Base-by-base conservation (phyloP, 176 grass and related monocot genomes). In the Aegilops umbellulata region DNA sequence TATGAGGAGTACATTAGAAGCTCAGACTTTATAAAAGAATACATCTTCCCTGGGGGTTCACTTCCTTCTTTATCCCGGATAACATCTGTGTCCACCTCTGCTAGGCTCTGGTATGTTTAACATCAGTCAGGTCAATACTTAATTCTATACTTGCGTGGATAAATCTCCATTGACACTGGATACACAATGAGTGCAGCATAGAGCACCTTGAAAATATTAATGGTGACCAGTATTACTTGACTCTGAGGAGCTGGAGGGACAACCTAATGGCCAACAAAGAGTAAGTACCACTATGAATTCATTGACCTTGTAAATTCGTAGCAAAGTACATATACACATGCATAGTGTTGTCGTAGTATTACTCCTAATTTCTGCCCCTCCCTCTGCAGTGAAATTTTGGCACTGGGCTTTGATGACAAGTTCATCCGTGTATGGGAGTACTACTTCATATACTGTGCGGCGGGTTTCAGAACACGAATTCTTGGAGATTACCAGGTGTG, bases 1-100 rank as follows among this genome's bases (percentile, higher is more conserved):
- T 94, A 94, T 1, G 88, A 94, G 63, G 92, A 90, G 27, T 86
- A 90, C 22, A 90, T 86, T 79, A 91, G 86, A 86, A 94, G 88
- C 74, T 80, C 92, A 15, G 88, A 83, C 60, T 94, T 94, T 74
- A 91, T 94, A 51, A 90, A 88, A 68, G 92, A 94, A 77, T 94
- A 94, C 67, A 89, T 94, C 77, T 94, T 94, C 13, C 92, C 92
- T 7, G 92, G 88, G 72, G 92, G 88, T 55, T 88, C 88, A 36
- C 55, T 93, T 66, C 91, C 88, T 85, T 93, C 88, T 41, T 77
- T 93, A 72, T 83, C 78, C 22, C 70, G 88, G 29, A 88, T 93
- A 73, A 93, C 82, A 23, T 86, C 85, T 20, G 78, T 93, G 88
- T 69, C 85, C 30, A 34, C 76, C 15, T 34, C 87, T 49, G 90